Evolutionary conservation across 352 stramenopile species (phyloP), one percentile per base, ranked within the genome.

Genomic region (Phytopythium delawarense): DNA sequence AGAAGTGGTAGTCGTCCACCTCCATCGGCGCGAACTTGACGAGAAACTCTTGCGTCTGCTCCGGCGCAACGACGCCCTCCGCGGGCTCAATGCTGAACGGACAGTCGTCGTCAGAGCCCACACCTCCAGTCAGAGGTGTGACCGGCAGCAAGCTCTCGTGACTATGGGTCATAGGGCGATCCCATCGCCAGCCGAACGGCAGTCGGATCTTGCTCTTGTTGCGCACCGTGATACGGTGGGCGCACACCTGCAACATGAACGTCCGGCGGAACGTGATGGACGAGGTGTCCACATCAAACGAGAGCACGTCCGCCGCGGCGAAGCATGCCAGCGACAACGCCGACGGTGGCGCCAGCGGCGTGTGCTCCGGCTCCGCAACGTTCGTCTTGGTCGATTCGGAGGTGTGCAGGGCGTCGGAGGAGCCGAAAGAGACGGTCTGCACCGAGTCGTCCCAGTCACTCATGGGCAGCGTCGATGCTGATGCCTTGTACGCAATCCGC

Each of bases 21-120:
- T 98, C 94, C 57, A 97, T 81, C 7, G 94, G 94, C 0, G 89
- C 73, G 65, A 98, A 98, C 25, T 86, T 83, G 18, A 98, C 67
- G 1, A 77, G 69, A 61, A 98, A 98, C 9, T 75, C 60, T 63
- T 97, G 75, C 4, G 67, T 66, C 18, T 69, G 78, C 25, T 88
- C 78, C 2, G 83, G 66, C 5, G 54, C 30, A 45, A 98, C 88
- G 8, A 65, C 61, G 0, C 87, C 91, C 44, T 45, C 63, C 0
- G 57, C 64, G 0, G 94, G 94, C 20, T 73, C 70, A n/a, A 98
- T 86, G 2, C 81, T 76, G 62, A 98, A 98, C 30, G 94, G 94
- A 61, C 72, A 95, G 32, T 88, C 84, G 23, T 91, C 69, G 44
- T 89, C 74, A 2, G 71, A 56, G 1, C 61, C 63, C 23, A 44